These are phyloP conservation scores for Talaromyces marneffei DNA, from an alignment of 2,329 filamentous ascomycete species.

Conservation along the genomic window DNA sequence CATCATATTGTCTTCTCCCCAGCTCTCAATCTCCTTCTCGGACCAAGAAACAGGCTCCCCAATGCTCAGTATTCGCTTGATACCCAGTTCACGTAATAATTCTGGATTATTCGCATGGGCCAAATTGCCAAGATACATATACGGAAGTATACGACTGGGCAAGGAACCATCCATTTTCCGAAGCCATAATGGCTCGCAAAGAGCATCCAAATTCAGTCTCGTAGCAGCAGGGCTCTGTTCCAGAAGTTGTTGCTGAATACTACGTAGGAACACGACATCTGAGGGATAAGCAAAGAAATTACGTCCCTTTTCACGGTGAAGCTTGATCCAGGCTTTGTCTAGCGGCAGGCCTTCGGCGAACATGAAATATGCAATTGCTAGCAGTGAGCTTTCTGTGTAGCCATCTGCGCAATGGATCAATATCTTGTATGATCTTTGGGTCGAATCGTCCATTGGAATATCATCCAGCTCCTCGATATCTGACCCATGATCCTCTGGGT, in stretches of 20 bases:
- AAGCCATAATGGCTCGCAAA: slow-evolving; percentile 68
- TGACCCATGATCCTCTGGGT: slow-evolving; percentile 47
- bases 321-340: slow-evolving; percentile 77
- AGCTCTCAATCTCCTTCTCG: slow-evolving; percentile 61
- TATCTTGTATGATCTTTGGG: slow-evolving; percentile 56
- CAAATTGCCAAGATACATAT: slow-evolving; percentile 94
- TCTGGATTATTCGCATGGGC: slow-evolving; percentile 91
- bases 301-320: slow-evolving; percentile 73
- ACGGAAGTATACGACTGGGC: slow-evolving; percentile 80
- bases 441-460: slow-evolving; percentile 45
- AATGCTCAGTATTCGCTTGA: slow-evolving; percentile 82
- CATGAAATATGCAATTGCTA: slow-evolving; percentile 88
- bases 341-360: slow-evolving; percentile 77
- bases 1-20: slow-evolving; percentile 73
- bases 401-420: slow-evolving; percentile 92
- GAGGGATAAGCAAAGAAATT: slow-evolving; percentile 97
- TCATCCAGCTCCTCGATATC: slow-evolving; percentile 51
- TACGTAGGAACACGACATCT: slow-evolving; percentile 75
- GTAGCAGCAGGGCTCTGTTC: slow-evolving; percentile 39
- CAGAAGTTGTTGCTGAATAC: slow-evolving; percentile 69
- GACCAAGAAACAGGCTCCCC: slow-evolving; percentile 83
- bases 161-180: slow-evolving; percentile 79
- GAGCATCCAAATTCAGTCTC: slow-evolving; percentile 20
- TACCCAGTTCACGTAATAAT: slow-evolving; percentile 71
- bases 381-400: slow-evolving; percentile 88